Conservation (phyloP, 768 basidiomycete genomes). For the Tricholoma sp. region DNA sequence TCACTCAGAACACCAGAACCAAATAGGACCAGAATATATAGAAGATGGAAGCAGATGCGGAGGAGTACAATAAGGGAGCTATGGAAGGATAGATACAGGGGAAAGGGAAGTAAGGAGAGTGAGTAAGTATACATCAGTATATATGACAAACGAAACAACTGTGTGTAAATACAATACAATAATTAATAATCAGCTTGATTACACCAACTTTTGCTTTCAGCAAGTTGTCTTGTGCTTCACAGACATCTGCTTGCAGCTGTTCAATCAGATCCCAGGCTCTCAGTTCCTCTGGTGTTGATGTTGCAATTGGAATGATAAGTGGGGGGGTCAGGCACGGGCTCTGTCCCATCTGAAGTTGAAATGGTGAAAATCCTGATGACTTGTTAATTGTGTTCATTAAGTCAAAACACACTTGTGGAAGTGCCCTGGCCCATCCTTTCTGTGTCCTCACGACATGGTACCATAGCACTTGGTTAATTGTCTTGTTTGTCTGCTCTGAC, state of each 20-base stretch:
- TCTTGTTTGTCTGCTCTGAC: not conserved
- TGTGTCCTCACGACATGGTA: not conserved
- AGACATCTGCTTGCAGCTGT: not conserved
- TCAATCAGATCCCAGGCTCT: not conserved
- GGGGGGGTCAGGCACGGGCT: not conserved
- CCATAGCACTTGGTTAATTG: not conserved
- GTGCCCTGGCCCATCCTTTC: not conserved
- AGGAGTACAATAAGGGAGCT: too few species aligned
- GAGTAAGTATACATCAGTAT: not conserved
- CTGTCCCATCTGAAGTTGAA: conserved; percentile 22
- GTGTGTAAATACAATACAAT: not conserved
- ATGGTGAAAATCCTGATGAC: conserved; percentile 18
- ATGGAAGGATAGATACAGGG: too few species aligned
- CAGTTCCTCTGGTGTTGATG: conserved; percentile 18
- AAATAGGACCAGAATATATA: not conserved
- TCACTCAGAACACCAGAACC: not conserved
- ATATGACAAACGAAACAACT: not conserved
- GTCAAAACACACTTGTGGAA: conserved; percentile 23
- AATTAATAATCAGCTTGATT: not conserved
- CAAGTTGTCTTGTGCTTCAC: not conserved
- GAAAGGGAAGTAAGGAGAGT: not conserved
- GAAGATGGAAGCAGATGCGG: not conserved
- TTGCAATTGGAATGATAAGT: not conserved
- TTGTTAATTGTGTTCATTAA: conserved; percentile 22
- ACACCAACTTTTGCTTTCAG: not conserved